Evolutionary conservation across 1,284 basidiomycete species (phyloP).

Genomic region (Austroboletus niveus): DNA sequence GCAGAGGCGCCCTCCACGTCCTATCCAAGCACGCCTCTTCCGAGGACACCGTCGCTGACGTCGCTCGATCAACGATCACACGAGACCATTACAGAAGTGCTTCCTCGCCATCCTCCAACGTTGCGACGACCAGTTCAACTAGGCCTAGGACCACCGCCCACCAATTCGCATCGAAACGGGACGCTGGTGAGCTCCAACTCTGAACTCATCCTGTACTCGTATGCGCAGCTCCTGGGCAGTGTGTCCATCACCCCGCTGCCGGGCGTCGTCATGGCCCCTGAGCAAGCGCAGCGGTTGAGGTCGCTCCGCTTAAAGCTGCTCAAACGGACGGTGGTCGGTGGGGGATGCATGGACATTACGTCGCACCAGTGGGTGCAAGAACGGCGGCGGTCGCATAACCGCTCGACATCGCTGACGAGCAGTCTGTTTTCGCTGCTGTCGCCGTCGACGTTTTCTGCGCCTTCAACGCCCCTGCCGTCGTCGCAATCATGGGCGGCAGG

Average conservation of each 20-base stretch:
- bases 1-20: constrained; percentile 49
- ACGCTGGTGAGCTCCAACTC: constrained; percentile 47
- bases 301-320: constrained; percentile 50
- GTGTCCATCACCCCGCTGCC: constrained; percentile 45
- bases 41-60: constrained; percentile 25
- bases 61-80: constrained; percentile 13
- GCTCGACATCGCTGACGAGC: constrained; percentile 54
- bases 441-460: constrained; percentile 31
- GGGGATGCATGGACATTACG: constrained; percentile 76
- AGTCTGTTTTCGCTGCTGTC: constrained; percentile 56
- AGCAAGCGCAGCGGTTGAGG: constrained; percentile 43
- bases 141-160: constrained; percentile 41
- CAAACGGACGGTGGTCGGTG: constrained; percentile 56
- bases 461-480: constrained; percentile 22
- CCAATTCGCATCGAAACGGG: constrained; percentile 35
- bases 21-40: constrained; percentile 40
- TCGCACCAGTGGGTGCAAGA: constrained; percentile 35
- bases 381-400: constrained; percentile 39
- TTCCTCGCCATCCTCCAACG: constrained; percentile 22
- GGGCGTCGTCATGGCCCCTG: constrained; percentile 31
- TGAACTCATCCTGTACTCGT: constrained; percentile 83
- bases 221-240: constrained; percentile 78
- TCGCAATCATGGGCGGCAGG: constrained; percentile 25
- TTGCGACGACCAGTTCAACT: constrained; percentile 38
- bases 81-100: constrained; percentile 18